These are phyloP conservation scores for Rheum nobile DNA, from an alignment of 148 eudicot species.

Conservation along the genomic window DNA sequence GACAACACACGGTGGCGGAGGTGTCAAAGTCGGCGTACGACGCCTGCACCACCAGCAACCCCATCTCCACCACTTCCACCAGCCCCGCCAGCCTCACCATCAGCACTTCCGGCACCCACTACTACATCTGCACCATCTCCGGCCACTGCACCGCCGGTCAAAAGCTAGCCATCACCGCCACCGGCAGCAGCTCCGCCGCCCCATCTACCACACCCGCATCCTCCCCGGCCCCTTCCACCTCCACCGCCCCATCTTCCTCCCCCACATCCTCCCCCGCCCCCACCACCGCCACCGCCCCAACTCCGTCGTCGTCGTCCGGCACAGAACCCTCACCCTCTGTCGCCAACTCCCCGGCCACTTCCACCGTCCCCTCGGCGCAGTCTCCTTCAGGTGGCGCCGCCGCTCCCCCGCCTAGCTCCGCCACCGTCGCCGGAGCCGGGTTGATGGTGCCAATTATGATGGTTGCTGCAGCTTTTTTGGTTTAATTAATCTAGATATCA, in stretches of 20 bases:
- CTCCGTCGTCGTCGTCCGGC: not conserved
- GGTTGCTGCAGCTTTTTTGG: conserved; percentile 8
- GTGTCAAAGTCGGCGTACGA: conserved; percentile 21
- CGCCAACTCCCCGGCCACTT: not conserved
- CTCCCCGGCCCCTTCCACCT: not conserved
- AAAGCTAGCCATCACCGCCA: conserved; percentile 35
- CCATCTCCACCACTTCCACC: conserved; percentile 2
- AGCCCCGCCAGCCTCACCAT: conserved; percentile 32
- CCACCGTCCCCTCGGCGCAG: not conserved
- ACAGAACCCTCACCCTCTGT: not conserved
- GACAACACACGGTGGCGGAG: conserved; percentile 48
- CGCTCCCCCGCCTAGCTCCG: conserved; percentile 3
- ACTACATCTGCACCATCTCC: conserved; percentile 29
- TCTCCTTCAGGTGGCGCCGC: not conserved
- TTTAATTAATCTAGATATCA: not conserved
- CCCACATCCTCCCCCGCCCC: not conserved
- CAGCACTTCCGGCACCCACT: conserved; percentile 20
- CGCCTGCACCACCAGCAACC: conserved; percentile 5
- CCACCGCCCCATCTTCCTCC: not conserved
- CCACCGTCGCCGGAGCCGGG: conserved; percentile 4
- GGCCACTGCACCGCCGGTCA: conserved; percentile 31
- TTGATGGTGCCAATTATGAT: not conserved
- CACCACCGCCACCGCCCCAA: not conserved
- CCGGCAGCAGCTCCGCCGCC: conserved; percentile 4
- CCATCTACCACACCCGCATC: conserved; percentile 7